phyloP scores from a whole-genome alignment of 2,329 filamentous ascomycete species.

The Coniochaeta sp. region DNA sequence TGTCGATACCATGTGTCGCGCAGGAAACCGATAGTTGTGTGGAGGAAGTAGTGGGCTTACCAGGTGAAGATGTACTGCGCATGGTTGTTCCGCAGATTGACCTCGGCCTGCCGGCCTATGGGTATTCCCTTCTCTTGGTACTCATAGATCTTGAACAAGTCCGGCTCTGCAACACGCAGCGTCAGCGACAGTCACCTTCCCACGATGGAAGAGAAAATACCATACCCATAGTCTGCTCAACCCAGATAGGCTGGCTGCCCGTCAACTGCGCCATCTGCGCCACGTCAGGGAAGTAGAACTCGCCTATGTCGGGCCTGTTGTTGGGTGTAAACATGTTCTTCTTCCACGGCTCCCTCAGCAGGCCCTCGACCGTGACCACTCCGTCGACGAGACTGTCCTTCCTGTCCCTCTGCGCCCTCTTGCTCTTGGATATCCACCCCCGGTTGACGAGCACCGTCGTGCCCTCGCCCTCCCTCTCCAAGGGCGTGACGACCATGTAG shows the following conservation, averaged over 20 bases:
- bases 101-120: slow-evolving; percentile 79
- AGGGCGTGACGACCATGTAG: slow-evolving; percentile 83
- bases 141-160: slow-evolving; percentile 68
- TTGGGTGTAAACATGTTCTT: slow-evolving; percentile 97
- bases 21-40: not conserved
- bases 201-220: slow-evolving; percentile 9
- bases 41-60: slow-evolving; percentile 44
- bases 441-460: slow-evolving; percentile 80
- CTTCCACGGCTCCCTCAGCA: slow-evolving; percentile 86
- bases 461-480: slow-evolving; percentile 58
- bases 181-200: slow-evolving; percentile 3
- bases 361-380: slow-evolving; percentile 71
- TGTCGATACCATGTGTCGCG: slow-evolving; percentile 6
- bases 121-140: slow-evolving; percentile 77
- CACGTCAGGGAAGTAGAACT: slow-evolving; percentile 95
- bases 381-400: slow-evolving; percentile 59
- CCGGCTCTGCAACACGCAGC: slow-evolving; percentile 51
- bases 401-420: slow-evolving; percentile 56
- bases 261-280: slow-evolving; percentile 78
- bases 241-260: slow-evolving; percentile 83
- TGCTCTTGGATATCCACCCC: slow-evolving; percentile 82
- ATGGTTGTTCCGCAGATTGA: slow-evolving; percentile 94
- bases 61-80: slow-evolving; percentile 98
- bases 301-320: slow-evolving; percentile 73
- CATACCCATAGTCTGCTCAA: slow-evolving; percentile 90